Evolutionary conservation across 305 asterid species (phyloP).

Genomic region (Solanum chacoense): DNA sequence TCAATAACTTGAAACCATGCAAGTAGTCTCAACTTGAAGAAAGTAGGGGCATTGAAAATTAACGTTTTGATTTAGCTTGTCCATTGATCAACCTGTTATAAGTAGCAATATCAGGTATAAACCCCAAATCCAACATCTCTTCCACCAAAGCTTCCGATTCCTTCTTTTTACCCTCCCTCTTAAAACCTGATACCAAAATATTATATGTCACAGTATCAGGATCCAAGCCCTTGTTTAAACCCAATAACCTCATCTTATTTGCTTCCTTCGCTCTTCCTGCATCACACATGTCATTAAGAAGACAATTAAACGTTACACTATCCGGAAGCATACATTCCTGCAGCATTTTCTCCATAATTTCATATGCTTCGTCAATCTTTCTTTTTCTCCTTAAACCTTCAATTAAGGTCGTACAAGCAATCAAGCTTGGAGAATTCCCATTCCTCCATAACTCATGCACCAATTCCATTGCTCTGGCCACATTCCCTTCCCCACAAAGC

Average conservation of each 20-base stretch:
- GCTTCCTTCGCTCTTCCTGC: slow-evolving; percentile 60
- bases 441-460: slow-evolving; percentile 59
- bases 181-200: slow-evolving; percentile 61
- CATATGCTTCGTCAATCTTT: slow-evolving; percentile 27
- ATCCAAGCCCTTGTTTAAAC: slow-evolving; percentile 54
- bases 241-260: slow-evolving; percentile 62
- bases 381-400: slow-evolving; percentile 48
- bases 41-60: background rate
- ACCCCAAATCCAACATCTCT: slow-evolving; percentile 88
- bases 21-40: background rate
- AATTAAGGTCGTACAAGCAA: slow-evolving; percentile 59
- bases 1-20: background rate
- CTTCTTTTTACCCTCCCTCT: slow-evolving; percentile 51
- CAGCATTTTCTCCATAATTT: slow-evolving; percentile 50
- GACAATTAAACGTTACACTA: slow-evolving; percentile 70
- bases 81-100: slow-evolving; percentile 61
- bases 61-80: slow-evolving; percentile 31
- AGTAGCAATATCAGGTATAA: slow-evolving; percentile 63
- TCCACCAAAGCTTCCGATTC: slow-evolving; percentile 69
- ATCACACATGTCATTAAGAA: slow-evolving; percentile 56
- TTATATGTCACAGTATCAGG: slow-evolving; percentile 63
- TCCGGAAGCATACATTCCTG: slow-evolving; percentile 47
- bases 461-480: slow-evolving; percentile 37
- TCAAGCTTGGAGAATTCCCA: slow-evolving; percentile 46
- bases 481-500: slow-evolving; percentile 39